Conservation (phyloP, 805 yeast genomes). For the Diddensiella transvaalensis region DNA sequence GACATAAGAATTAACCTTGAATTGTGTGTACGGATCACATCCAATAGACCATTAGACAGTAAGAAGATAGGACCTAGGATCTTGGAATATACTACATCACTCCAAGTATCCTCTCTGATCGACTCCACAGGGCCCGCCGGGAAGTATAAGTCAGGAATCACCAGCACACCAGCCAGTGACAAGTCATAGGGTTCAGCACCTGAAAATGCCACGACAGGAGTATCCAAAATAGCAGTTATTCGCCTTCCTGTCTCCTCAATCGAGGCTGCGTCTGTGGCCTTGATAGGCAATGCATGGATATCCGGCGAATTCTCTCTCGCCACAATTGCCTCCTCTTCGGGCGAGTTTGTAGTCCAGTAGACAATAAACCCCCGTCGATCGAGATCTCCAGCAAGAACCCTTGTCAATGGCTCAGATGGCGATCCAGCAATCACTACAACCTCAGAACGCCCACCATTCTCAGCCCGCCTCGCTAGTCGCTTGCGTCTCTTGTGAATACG, state of each 20-base stretch:
- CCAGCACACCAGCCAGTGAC: constrained; percentile 58
- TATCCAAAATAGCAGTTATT: constrained; percentile 46
- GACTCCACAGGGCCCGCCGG: constrained; percentile 67
- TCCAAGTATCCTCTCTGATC: constrained; percentile 51
- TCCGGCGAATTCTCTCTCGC: constrained; percentile 59
- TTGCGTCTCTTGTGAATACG: constrained; percentile 3
- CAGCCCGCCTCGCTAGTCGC: constrained; percentile 58
- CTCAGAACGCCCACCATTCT: constrained; percentile 71
- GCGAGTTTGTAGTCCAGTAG: constrained; percentile 62
- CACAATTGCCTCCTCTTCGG: constrained; percentile 50
- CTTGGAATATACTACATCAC: constrained; percentile 43
- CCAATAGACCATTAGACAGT: constrained; percentile 53
- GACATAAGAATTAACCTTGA: constrained; percentile 50
- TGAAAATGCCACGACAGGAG: constrained; percentile 56
- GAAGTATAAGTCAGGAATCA: constrained; percentile 66
- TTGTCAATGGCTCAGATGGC: constrained; percentile 68
- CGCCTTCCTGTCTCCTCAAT: constrained; percentile 47
- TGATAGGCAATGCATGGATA: constrained; percentile 59
- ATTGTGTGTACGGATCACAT: constrained; percentile 48
- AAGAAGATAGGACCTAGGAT: constrained; percentile 48
- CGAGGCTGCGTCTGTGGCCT: constrained; percentile 40
- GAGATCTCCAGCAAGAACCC: constrained; percentile 67
- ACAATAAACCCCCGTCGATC: constrained; percentile 79
- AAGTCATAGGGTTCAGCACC: constrained; percentile 56
- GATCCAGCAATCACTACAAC: constrained; percentile 74